Evolutionary conservation across 202 grass and related monocot genomes (phyloP).

Genomic region (Eragrostis tef): DNA sequence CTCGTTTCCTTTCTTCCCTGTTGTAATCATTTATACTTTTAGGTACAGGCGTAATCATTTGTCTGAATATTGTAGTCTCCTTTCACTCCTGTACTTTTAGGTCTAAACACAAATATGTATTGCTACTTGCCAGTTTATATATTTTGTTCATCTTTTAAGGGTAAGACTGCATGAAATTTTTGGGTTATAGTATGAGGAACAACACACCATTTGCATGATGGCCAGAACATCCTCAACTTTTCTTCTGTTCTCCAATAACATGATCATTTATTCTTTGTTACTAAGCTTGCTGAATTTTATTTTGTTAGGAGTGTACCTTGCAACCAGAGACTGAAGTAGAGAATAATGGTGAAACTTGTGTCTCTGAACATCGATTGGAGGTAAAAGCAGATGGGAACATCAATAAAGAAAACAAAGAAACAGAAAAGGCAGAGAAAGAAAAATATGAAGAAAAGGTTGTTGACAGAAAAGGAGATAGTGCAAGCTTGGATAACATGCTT

Average conservation of each 20-base stretch:
- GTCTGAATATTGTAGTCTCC: too few species aligned
- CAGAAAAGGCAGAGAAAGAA: slow-evolving; percentile 71
- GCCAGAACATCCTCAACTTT: neutral
- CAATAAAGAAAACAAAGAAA: slow-evolving; percentile 76
- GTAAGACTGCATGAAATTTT: neutral
- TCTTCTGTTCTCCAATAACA: neutral
- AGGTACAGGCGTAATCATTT: neutral
- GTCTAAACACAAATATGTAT: neutral
- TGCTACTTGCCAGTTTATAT: neutral
- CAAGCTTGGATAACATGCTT: slow-evolving; percentile 77
- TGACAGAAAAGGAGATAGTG: slow-evolving; percentile 73
- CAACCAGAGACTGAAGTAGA: slow-evolving; percentile 68
- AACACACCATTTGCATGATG: slow-evolving; percentile 1
- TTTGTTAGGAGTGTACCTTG: slow-evolving; percentile 55
- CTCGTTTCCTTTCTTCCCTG: neutral
- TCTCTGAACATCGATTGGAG: slow-evolving; percentile 59
- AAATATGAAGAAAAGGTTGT: slow-evolving; percentile 77
- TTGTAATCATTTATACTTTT: neutral
- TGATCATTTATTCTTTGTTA: neutral
- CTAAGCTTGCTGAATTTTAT: slow-evolving; percentile 51
- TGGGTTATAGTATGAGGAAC: neutral
- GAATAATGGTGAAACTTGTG: slow-evolving; percentile 55
- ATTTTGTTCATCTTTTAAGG: neutral
- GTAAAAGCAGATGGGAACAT: slow-evolving; percentile 62
- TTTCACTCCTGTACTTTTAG: neutral